Evolutionary conservation across 2,329 filamentous ascomycete species (phyloP).

Genomic region (Pseudocercospora crystallina): DNA sequence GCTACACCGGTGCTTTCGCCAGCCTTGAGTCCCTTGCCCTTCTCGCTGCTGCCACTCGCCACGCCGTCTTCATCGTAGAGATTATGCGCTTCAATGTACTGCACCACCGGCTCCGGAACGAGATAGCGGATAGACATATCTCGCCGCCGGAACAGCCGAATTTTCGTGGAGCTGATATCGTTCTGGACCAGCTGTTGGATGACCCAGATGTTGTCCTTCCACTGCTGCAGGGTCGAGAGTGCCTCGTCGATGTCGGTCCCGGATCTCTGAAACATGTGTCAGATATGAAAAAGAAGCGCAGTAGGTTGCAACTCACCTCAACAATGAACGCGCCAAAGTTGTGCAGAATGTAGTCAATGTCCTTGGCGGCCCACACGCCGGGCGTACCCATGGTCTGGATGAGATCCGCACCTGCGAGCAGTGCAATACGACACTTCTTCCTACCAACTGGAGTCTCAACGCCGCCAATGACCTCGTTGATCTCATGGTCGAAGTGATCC

Average conservation of each 20-base stretch:
- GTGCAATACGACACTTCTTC: slow-evolving; percentile 70
- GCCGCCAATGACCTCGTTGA: slow-evolving; percentile 76
- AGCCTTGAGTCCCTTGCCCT: slow-evolving; percentile 32
- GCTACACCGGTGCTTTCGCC: slow-evolving; percentile 33
- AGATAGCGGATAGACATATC: slow-evolving; percentile 80
- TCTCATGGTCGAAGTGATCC: slow-evolving; percentile 87
- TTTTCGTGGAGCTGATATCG: slow-evolving; percentile 79
- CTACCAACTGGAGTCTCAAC: slow-evolving; percentile 68
- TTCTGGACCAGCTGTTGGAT: slow-evolving; percentile 87
- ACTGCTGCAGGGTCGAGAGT: slow-evolving; percentile 74
- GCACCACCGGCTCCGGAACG: slow-evolving; percentile 71
- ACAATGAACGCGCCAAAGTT: slow-evolving; percentile 82
- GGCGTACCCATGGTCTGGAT: slow-evolving; percentile 55
- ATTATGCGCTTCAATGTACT: slow-evolving; percentile 43
- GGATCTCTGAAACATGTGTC: slow-evolving; percentile 56
- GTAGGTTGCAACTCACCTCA: slow-evolving; percentile 31
- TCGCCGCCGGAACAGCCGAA: slow-evolving; percentile 74
- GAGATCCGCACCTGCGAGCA: slow-evolving; percentile 69
- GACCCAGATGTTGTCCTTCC: slow-evolving; percentile 82
- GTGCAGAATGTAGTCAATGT: slow-evolving; percentile 84
- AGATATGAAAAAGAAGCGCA: not conserved
- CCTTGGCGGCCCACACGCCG: slow-evolving; percentile 75
- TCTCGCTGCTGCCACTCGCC: slow-evolving; percentile 26
- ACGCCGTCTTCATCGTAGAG: slow-evolving; percentile 40
- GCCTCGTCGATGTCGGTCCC: slow-evolving; percentile 89